Conservation (phyloP, 2,329 filamentous ascomycete species). For the Cadophora sp. region DNA sequence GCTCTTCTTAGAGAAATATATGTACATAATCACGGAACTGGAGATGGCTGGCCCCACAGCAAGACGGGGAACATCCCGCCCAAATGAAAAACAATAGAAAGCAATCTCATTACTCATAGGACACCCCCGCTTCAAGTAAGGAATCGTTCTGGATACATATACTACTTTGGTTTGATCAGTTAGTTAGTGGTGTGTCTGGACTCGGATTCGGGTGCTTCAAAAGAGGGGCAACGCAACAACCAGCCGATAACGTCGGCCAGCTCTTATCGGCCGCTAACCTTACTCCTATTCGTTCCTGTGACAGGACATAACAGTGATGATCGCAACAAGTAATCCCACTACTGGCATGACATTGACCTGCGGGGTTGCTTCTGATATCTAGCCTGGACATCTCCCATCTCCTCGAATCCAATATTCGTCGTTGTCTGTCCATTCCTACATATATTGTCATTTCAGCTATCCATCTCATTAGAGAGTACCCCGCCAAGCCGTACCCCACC, state of each 20-base stretch:
- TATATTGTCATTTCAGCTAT: not conserved
- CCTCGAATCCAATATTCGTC: not conserved
- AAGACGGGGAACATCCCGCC: not conserved
- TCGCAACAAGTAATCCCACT: not conserved
- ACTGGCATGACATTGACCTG: constrained; percentile 16
- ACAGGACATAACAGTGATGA: constrained; percentile 8
- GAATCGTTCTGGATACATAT: not conserved
- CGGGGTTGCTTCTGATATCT: constrained; percentile 8
- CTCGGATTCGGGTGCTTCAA: not conserved
- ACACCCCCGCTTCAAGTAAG: constrained; percentile 10
- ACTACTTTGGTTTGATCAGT: not conserved
- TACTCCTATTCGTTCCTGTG: constrained; percentile 14
- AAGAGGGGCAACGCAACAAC: constrained; percentile 23
- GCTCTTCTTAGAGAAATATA: constrained; percentile 13
- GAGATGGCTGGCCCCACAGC: no score
- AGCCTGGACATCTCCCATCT: not conserved
- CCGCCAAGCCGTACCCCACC: not conserved
- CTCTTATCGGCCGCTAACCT: constrained; percentile 14
- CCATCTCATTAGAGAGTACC: constrained; percentile 9
- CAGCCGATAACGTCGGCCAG: constrained; percentile 15
- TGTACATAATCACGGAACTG: constrained; percentile 18
- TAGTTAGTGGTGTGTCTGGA: constrained; percentile 11
- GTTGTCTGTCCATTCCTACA: not conserved
- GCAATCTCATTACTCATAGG: not conserved
- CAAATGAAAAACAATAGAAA: not conserved